Evolutionary conservation across 257 asterid species (phyloP).

Genomic region (Anisodus tanguticus): DNA sequence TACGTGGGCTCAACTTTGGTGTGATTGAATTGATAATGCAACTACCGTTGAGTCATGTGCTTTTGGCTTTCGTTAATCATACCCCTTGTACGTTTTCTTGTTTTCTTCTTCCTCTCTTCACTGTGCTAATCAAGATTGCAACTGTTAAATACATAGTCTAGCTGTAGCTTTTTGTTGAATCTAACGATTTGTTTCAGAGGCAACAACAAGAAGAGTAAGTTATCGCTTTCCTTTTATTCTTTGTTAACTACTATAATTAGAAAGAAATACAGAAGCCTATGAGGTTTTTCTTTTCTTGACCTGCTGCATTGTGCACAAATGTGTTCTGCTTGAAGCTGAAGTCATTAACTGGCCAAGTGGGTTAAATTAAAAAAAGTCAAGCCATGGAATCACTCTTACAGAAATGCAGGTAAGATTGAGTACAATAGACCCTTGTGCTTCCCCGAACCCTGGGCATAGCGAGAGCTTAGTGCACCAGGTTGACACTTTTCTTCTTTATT

Average conservation of each 20-base stretch:
- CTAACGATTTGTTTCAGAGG: conserved; percentile 18
- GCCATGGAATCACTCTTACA: too few relatives aligned
- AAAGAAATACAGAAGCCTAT: not conserved
- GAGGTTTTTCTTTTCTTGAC: conserved; percentile 2
- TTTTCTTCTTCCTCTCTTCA: conserved; percentile 23
- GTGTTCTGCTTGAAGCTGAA: conserved; percentile 37
- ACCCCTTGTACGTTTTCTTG: conserved; percentile 48
- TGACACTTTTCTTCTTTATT: conserved; percentile 18
- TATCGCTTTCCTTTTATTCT: not conserved
- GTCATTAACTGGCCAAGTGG: conserved; percentile 41
- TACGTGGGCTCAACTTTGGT: conserved; percentile 58
- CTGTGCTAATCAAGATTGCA: conserved; percentile 15
- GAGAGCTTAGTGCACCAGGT: too few relatives aligned
- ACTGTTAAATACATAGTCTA: not conserved
- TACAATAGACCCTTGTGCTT: too few relatives aligned
- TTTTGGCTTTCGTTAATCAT: conserved; percentile 41
- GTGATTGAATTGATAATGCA: conserved; percentile 58
- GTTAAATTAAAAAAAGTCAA: conserved; percentile 21
- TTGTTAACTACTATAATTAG: not conserved
- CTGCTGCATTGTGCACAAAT: conserved; percentile 32
- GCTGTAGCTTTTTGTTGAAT: not conserved
- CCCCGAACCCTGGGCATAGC: too few relatives aligned
- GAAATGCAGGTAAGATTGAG: too few relatives aligned
- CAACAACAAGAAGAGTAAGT: not conserved
- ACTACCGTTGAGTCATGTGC: conserved; percentile 60